A percentile compares a stretch with the other conserved stretches of the same genome.
phyloP scores from a whole-genome alignment of 208 protist species.

The Porcisia hertigi region DNA sequence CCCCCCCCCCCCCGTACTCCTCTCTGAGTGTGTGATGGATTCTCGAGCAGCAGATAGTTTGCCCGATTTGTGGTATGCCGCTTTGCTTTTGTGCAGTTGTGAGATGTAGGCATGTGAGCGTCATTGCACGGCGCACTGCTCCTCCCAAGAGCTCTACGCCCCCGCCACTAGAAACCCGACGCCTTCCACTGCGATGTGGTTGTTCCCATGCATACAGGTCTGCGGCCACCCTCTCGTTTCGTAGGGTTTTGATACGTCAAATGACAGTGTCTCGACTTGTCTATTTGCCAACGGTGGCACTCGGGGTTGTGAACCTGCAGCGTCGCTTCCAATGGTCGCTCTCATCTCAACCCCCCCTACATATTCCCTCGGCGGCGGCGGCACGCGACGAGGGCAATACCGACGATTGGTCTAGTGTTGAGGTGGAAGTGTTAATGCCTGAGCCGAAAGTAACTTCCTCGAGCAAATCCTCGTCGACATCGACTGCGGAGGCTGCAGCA shows the following conservation, averaged over 20 bases:
- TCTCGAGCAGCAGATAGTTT: not conserved
- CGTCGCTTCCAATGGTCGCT: not conserved
- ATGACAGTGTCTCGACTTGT: not conserved
- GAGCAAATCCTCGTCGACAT: not conserved
- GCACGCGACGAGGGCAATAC: not conserved
- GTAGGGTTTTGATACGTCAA: not conserved
- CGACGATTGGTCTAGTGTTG: constrained; percentile 31
- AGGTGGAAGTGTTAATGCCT: constrained; percentile 28
- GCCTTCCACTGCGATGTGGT: not conserved
- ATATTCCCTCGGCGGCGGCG: not conserved
- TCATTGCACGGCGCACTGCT: not conserved
- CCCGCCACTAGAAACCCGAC: no score
- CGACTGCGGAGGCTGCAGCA: not conserved
- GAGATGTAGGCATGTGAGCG: not conserved
- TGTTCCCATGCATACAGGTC: not conserved
- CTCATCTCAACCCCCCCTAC: not conserved
- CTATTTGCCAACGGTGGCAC: not conserved
- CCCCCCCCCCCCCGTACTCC: not conserved
- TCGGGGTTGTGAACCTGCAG: not conserved
- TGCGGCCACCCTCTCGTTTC: not conserved
- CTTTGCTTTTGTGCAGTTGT: not conserved
- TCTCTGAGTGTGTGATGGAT: not conserved
- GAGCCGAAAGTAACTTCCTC: not conserved
- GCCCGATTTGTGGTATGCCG: not conserved
- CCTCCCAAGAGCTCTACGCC: not conserved